phyloP scores from a whole-genome alignment of 805 yeast genomes.

The Candida patagonica region DNA sequence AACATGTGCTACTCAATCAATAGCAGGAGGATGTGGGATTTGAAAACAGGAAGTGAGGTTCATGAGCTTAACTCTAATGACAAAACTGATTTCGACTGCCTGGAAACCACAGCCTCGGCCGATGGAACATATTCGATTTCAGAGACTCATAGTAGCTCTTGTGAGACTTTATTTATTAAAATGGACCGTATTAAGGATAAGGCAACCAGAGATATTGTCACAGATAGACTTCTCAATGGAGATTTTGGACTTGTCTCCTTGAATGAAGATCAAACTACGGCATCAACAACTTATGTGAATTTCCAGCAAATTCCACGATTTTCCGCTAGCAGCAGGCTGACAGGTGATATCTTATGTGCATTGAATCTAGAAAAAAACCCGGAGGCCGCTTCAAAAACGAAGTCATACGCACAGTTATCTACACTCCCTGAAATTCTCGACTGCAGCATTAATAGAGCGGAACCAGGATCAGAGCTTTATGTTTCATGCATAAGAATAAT shows the following conservation, averaged over 20 bases:
- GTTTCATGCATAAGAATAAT: not conserved
- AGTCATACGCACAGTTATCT: not conserved
- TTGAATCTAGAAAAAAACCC: not conserved
- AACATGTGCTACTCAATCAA: conserved; percentile 10
- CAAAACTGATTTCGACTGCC: no score
- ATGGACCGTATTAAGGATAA: not conserved
- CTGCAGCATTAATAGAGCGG: not conserved
- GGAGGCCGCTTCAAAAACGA: not conserved
- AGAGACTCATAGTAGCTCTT: no score
- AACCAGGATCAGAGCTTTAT: not conserved
- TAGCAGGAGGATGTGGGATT: conserved; percentile 10
- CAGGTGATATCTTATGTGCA: not conserved
- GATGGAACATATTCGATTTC: no score
- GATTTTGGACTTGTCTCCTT: not conserved
- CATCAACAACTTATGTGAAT: not conserved
- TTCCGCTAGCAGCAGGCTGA: not conserved
- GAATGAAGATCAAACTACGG: not conserved
- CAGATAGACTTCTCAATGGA: not conserved
- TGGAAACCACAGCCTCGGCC: no score
- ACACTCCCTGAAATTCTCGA: not conserved
- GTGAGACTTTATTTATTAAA: not conserved
- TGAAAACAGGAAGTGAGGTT: conserved; percentile 7
- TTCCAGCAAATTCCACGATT: not conserved
- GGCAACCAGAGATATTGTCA: not conserved
- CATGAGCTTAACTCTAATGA: no score